phyloP scores from a whole-genome alignment of 306 rosid genomes.

The Leucaena leucocephala region DNA sequence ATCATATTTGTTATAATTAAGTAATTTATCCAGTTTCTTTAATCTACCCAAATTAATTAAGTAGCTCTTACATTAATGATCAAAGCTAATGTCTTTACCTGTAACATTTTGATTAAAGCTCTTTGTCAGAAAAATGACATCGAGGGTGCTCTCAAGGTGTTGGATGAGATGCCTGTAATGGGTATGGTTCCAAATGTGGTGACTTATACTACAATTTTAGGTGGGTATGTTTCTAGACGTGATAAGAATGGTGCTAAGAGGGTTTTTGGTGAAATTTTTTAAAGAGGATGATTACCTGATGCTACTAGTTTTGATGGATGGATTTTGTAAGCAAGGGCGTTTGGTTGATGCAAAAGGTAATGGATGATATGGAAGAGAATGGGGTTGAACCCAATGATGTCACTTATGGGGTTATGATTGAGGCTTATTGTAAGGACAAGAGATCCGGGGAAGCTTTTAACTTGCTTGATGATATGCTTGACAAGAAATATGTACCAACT shows the following conservation, averaged over 20 bases:
- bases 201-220: conserved; percentile 68
- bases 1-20: no score
- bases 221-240: conserved; percentile 56
- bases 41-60: no score
- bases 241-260: conserved; percentile 66
- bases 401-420: conserved; percentile 73
- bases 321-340: conserved; percentile 60
- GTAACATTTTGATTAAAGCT: conserved; percentile 70
- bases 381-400: conserved; percentile 69
- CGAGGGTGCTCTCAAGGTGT: conserved; percentile 59
- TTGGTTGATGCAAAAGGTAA: conserved; percentile 66
- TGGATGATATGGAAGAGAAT: conserved; percentile 90
- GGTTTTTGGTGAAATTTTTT: conserved; percentile 62
- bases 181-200: conserved; percentile 81
- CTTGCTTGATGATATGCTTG: conserved; percentile 73
- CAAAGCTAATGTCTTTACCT: conserved; percentile 58
- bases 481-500: conserved; percentile 56
- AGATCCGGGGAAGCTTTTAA: conserved; percentile 69
- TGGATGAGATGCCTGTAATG: conserved; percentile 71
- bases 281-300: conserved; percentile 77
- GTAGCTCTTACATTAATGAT: no score
- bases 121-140: conserved; percentile 56
- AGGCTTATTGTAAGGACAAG: conserved; percentile 61
- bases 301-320: conserved; percentile 65
- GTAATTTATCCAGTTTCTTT: no score